Base-by-base conservation (phyloP, 2,329 filamentous ascomycete genomes). In the Dactylellina haptotyla region DNA sequence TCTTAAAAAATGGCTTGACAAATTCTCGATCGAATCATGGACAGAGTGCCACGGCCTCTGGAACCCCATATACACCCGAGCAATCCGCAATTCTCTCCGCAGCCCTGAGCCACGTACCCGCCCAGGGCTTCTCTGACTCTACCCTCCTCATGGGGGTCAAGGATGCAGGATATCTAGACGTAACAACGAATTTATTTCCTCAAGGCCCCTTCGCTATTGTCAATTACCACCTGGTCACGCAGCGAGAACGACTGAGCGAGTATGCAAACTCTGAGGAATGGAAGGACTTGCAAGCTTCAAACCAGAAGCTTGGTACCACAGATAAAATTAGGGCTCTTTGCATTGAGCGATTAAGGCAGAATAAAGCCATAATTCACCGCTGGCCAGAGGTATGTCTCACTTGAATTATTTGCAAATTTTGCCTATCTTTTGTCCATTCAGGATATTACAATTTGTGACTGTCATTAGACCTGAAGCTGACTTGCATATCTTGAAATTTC, bases 101-200 rank as follows among this genome's bases (percentile, higher is more conserved):
- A n/a, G 90, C 93, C 16, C 87, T 95, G 77, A 80, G 82, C 28
- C 90, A 96, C 80, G 88, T 98, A 8, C 92, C 93, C 16, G 81
- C 85, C 56, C 86, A 92, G 80, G 95, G 95, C 80, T 99, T 98
- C 84, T 91, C 92, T 0, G 83, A 85, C 53, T 84, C 87, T 18
- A 84, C 93, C 0, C 85, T 99, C 8, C 86, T 87, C 45, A 86
- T 90, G 20, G 95, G 94, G 74, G 92, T 92, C 73, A 88, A 88
- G 78, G 92, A 97, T 78, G 88, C 89, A 16, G 93, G 93, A 46
- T 97, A 94, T 80, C 88, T 92, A 58, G 91, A 95, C 79, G 92
- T 94, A 69, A 93, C 91, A 70, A 88, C 91, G 8, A 93, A 92
- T 79, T 83, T 97, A 18, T 88, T 99, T 64, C 88, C 92, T 0